Conservation (phyloP, 768 basidiomycete species). For the Cantharellus anzutake region DNA sequence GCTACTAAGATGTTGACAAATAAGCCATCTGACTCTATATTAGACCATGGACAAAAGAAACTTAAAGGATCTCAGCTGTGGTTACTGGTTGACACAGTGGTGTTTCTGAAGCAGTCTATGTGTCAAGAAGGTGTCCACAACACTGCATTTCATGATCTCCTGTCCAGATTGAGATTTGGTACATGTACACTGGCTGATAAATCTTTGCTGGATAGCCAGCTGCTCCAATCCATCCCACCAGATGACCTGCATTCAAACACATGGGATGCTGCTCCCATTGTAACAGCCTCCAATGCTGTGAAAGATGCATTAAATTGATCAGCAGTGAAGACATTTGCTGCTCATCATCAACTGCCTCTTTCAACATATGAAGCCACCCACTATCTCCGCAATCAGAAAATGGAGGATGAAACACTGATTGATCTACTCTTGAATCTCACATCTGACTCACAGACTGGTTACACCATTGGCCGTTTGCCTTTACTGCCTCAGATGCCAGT, state of each 20-base stretch:
- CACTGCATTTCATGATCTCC: background rate
- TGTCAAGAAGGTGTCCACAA: background rate
- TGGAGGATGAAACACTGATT: background rate
- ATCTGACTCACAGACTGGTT: background rate
- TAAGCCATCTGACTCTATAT: background rate
- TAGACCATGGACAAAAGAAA: background rate
- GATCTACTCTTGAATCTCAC: background rate
- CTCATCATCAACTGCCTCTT: background rate
- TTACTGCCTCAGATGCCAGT: slow-evolving; percentile 5
- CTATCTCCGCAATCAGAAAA: background rate
- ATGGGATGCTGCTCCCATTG: slow-evolving; percentile 1
- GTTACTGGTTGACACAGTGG: background rate
- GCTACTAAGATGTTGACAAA: background rate
- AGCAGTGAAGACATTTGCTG: background rate
- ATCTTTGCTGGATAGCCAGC: background rate
- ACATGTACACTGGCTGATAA: background rate
- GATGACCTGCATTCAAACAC: background rate
- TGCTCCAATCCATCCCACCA: too few relatives aligned
- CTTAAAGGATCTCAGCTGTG: background rate
- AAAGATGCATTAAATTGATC: slow-evolving; percentile 3
- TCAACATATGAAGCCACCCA: slow-evolving; percentile 1
- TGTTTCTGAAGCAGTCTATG: background rate
- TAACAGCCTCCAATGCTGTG: background rate
- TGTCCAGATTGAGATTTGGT: background rate
- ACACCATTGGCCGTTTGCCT: background rate